A percentile compares a stretch with the other conserved stretches of the same genome.
phyloP scores from a whole-genome alignment of 768 basidiomycete genomes.

The Trametes meyenii region DNA sequence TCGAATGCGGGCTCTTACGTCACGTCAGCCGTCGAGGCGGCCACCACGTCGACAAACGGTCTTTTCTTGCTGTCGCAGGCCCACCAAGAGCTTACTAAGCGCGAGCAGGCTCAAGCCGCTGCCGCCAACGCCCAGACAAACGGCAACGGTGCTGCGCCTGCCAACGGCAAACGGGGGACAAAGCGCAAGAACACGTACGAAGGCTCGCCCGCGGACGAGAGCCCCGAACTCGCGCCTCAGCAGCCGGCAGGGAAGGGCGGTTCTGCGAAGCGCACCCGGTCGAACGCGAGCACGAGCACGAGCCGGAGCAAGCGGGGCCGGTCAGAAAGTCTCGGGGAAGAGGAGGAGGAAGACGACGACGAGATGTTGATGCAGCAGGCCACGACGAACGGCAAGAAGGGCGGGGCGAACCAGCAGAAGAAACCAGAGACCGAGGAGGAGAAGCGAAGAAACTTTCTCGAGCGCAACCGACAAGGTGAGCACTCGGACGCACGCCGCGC shows the following conservation, averaged over 20 bases:
- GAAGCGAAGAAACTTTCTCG: conserved; percentile 94
- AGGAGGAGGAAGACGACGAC: conserved; percentile 41
- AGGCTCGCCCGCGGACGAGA: conserved; percentile 32
- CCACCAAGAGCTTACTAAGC: conserved; percentile 93
- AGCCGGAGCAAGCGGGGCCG: conserved; percentile 30
- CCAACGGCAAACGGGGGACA: conserved; percentile 54
- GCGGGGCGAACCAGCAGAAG: conserved; percentile 45
- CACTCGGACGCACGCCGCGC: too few species aligned
- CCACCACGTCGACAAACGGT: conserved; percentile 84
- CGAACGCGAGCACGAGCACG: conserved; percentile 34
- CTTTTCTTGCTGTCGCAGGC: conserved; percentile 93
- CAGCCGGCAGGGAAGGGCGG: conserved; percentile 16
- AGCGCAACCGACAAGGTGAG: conserved; percentile 95
- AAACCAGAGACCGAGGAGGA: conserved; percentile 98
- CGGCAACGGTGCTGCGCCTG: conserved; percentile 14
- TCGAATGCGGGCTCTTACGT: conserved; percentile 31
- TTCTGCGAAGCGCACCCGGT: conserved; percentile 41
- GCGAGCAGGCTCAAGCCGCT: conserved; percentile 76
- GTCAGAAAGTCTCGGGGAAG: conserved; percentile 33
- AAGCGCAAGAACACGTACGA: conserved; percentile 70
- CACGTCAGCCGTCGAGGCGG: conserved; percentile 53
- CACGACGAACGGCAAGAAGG: conserved; percentile 27
- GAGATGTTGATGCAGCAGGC: conserved; percentile 26
- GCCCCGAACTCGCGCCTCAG: conserved; percentile 21
- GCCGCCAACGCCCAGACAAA: conserved; percentile 27